Evolutionary conservation across 2,329 filamentous ascomycete genomes (phyloP), one percentile per base, ranked within the genome.

Genomic region (Beauveria sp.): DNA sequence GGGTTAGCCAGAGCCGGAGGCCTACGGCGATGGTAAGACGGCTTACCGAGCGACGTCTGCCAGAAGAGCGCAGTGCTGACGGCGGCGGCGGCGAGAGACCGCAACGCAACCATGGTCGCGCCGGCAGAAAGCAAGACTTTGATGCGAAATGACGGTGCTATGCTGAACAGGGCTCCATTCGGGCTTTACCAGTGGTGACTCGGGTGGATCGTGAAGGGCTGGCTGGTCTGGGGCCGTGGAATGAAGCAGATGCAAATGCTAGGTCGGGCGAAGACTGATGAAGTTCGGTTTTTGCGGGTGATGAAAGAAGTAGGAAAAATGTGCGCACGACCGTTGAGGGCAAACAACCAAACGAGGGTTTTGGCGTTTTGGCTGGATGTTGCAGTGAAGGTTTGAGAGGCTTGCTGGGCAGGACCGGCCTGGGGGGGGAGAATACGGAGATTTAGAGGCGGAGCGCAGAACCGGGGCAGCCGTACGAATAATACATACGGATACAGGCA

Each of bases 41-140:
- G 67, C 71, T 46, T 65, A 75, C 73, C 70, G 65, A 71, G 54
- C 24, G 70, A 71, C 52, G 69, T 67, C 41, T 71, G 70, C 12
- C 70, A 51, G 16, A 75, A 63, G 46, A 72, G 63, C 41, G 70
- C 72, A 59, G 68, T 64, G 62, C 71, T 67, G 55, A 69, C 64
- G 5, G 34, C 34, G 41, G 74, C 62, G 50, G 71, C 66, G 53
- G 68, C 69, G 48, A 75, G 62, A 43, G 65, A 67, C 63, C 71
- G 67, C 54, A 75, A 51, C 51, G 69, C 67, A 62, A 75, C 69
- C 73, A 75, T 75, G 48, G 54, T 67, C 44, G 57, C 61, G 63
- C 46, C 34, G 24, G 55, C 55, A 24, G 53, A 44, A 44, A 51
- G 52, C 34, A 40, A 16, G 44, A 22, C 52, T 20, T 22, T 26